Base-by-base conservation (phyloP, 768 basidiomycete genomes). In the Amanita rimosa region DNA sequence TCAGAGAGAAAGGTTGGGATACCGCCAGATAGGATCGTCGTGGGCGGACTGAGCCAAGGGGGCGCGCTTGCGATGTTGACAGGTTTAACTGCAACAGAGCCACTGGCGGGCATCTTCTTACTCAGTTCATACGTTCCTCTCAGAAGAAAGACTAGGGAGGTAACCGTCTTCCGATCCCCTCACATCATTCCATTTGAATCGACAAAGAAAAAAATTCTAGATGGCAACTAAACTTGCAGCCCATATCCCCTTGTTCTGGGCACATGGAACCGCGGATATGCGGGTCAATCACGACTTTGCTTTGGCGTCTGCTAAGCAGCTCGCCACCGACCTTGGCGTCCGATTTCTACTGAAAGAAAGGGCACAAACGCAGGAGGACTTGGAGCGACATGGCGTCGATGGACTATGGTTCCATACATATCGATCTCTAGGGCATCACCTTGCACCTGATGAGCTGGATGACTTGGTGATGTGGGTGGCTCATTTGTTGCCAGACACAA, bases 21-120 rank as follows among this genome's bases (percentile, higher is more conserved):
- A 36, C 70, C 76, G 1, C 63, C 75, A 17, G 59, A 73, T 29
- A 71, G 79, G 36, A 78, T 87, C 52, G 71, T 88, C 35, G 53
- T 89, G n/a, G 86, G 83, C 5, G 87, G 87, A 0, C 76, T 87
- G 58, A 79, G 75, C 44, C 85, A 88, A 59, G 85, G 83, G 16
- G 81, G 74, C 35, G 75, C 78, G 3, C 69, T 85, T 49, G 68
- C 75, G 3, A 62, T 82, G 8, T 62, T 85, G 46, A 73, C 74
- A 2, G 81, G 72, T 4, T 58, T 86, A 40, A 79, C 72, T 1
- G 69, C 61, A 1, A 52, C 56, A 29, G 66, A 74, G 45, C 74
- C 70, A 48, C 65, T 85, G 7, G 84, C 67, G 0, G 85, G 85
- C 1, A 57, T 82, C 16, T 71, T 72, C 35, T 67, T 71, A 3